Evolutionary conservation across 2,329 filamentous ascomycete species (phyloP), one percentile per base, ranked within the genome.

Genomic region (Botrytis hyacinthi): DNA sequence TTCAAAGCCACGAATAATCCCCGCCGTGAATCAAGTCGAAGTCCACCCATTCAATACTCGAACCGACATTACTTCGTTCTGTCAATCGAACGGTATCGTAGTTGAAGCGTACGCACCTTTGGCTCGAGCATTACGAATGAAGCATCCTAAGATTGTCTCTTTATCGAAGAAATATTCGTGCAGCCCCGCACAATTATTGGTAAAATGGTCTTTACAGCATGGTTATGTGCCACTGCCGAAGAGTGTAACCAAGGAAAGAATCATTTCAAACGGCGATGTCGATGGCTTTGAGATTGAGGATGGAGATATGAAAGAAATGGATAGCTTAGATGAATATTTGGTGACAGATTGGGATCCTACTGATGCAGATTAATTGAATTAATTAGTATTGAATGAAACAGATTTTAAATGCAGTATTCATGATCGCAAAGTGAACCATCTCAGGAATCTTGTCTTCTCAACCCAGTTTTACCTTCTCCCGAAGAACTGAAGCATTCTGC

Each of bases 21-120:
- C 93, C 0, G 88, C 89, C 1, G 88, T 95, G 69, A 95, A 95
- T 79, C 93, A 96, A 83, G 91, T 95, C 78, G 92, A 95, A 81
- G 87, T 95, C 2, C 92, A 95, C 75, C 93, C 92, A 0, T 96
- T 95, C 87, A 93, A 95, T 81, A 94, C 92, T 2, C 88, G 91
- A 70, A 85, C 84, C 0, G 85, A 86, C 54, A 94, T 96, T 75
- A 87, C 89, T 0, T 85, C 87, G 20, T 90, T 89, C 77, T 93
- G 93, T 79, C 85, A 88, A 73, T 83, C 88, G 74, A 84, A 95
- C 76, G 83, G 85, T 54, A 94, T 96, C 73, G 83, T 91, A 0
- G 86, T 96, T 2, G 90, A 96, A 82, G 93, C 93, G 0, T 97
- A 96, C 77, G 92, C 92, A 10, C 93, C 93, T 9, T 86, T 96